Conservation (phyloP, 495 filamentous ascomycete species). For the Podospora pseudoanserina region DNA sequence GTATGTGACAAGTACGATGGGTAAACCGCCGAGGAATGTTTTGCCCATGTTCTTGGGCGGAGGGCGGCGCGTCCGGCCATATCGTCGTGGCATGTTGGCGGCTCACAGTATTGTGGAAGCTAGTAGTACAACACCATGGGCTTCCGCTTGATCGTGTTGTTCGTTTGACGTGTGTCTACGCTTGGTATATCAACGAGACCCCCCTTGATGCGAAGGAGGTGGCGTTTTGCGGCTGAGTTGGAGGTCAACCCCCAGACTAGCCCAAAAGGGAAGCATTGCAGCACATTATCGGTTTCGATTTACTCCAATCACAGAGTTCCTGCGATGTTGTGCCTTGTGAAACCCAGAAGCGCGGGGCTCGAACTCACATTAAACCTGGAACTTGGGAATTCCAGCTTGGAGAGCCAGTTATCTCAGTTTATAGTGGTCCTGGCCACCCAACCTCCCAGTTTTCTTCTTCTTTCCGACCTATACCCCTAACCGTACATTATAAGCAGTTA, state of each 20-base stretch:
- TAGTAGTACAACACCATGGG: background rate
- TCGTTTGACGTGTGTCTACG: background rate
- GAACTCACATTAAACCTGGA: too few species aligned
- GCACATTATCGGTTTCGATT: background rate
- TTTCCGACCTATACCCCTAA: too few species aligned
- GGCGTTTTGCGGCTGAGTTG: background rate
- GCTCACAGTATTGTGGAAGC: background rate
- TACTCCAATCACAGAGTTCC: background rate
- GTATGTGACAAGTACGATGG: background rate
- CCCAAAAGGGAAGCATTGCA: background rate
- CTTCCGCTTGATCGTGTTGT: too few species aligned
- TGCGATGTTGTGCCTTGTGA: too few species aligned
- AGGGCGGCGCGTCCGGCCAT: background rate
- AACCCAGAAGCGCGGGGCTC: too few species aligned
- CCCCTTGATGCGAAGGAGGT: background rate
- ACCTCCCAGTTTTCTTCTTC: too few species aligned
- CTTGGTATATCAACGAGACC: background rate
- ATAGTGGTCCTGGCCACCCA: too few species aligned
- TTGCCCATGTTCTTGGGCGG: background rate
- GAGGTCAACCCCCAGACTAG: background rate
- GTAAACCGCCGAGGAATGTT: background rate
- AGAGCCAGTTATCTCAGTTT: too few species aligned
- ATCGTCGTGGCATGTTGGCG: background rate
- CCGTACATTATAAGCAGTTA: too few species aligned
- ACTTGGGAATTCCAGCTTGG: too few species aligned